Conservation (phyloP, 371 early-diverging fungal genomes). For the Circinella minor region DNA sequence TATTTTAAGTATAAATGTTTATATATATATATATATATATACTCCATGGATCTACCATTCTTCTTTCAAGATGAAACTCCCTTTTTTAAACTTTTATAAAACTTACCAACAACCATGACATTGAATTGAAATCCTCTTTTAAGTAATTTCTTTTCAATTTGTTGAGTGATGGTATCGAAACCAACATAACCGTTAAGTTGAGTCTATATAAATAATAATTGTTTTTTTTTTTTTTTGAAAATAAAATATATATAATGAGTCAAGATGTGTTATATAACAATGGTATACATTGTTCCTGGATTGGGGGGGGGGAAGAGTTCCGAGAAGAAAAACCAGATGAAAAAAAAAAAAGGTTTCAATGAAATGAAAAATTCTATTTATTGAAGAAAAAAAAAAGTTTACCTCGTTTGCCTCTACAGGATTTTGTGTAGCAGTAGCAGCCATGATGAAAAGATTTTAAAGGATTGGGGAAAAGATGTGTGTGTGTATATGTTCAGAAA, state of each 20-base stretch:
- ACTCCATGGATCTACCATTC: too few species aligned
- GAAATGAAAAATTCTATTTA: not conserved
- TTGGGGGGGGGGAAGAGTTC: too few species aligned
- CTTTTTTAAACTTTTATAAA: not conserved
- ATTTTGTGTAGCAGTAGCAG: constrained; percentile 25
- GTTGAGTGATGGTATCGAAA: constrained; percentile 93
- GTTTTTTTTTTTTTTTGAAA: too few species aligned
- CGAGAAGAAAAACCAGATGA: too few species aligned
- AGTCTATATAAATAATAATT: constrained; percentile 38
- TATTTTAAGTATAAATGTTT: too few species aligned
- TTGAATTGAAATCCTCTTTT: constrained; percentile 96
- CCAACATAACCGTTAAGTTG: constrained; percentile 86
- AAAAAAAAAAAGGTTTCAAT: not conserved
- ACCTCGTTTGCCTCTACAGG: constrained; percentile 16
- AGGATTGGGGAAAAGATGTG: constrained; percentile 7
- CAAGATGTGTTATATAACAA: not conserved
- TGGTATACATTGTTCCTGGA: too few species aligned
- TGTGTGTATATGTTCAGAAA: not conserved
- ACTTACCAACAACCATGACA: constrained; percentile 89
- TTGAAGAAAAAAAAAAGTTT: not conserved
- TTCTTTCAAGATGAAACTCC: too few species aligned
- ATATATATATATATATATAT: too few species aligned
- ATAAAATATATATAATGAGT: not conserved
- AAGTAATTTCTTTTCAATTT: constrained; percentile 91
- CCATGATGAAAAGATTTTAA: constrained; percentile 14